Base-by-base conservation (phyloP, 1,284 basidiomycete species). In the Cutaneotrichosporon daszewskae region DNA sequence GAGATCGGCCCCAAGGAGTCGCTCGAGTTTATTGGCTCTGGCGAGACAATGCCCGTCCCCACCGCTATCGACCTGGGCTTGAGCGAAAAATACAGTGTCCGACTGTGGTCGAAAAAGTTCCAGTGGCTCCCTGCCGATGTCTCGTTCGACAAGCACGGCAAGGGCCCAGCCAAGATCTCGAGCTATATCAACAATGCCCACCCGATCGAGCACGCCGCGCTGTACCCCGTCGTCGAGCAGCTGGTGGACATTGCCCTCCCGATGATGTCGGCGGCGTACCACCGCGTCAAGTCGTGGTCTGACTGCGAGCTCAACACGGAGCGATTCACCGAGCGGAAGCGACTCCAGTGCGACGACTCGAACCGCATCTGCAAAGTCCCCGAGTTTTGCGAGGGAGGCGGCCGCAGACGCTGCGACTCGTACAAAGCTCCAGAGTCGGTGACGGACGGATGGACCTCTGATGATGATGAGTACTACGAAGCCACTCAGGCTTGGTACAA, bases 141-240 rank as follows among this genome's bases (percentile, higher is more conserved):
- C 4, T 17, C 25, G 14, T 2, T 43, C 1, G 18, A 20, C 23
- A 11, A 29, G 20, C 29, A 34, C 13, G 26, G 23, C 24, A 27
- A 4, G 18, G 13, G 17, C 20, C 17, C 29, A 9, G 9, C 29
- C 3, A 16, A 13, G 12, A 22, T 32, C 12, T 14, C 29, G 17
- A 47, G 45, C 45, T 47, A 47, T 40, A 47, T 47, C 45, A 47
- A 47, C 36, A 47, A 47, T 32, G 26, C 37, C 20, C 45, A 47
- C 36, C 45, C 45, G 2, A 35, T 34, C 1, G 0, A 36, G n/a
- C 23, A 47, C 33, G n/a, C 7, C 14, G 45, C 17, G 25, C 39
- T 34, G 18, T 37, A 37, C 23, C 23, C 35, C 10, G 35, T 27
- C 24, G 9, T 37, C 24, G 37, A n/a, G 20, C 7, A 12, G 5